A percentile compares a stretch with the other conserved stretches of the same genome.
Evolutionary conservation across 192 early-diverging fungal genomes (phyloP).

Genomic region (Helicostylum pulchrum): DNA sequence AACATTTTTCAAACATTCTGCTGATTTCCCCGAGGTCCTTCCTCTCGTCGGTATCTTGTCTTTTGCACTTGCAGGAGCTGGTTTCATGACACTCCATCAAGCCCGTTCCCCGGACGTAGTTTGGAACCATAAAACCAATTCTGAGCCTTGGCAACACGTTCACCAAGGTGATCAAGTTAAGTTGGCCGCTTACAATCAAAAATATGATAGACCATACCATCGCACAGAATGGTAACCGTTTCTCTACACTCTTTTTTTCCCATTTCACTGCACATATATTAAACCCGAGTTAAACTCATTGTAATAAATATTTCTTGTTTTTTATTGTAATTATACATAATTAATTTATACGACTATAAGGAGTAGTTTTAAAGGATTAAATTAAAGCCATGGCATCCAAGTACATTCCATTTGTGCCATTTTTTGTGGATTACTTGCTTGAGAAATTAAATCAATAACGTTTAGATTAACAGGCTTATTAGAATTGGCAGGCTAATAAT

Average conservation of each 20-base stretch:
- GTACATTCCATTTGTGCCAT: slow-evolving; percentile 92
- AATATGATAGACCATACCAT: slow-evolving; percentile 19
- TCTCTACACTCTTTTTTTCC: not conserved
- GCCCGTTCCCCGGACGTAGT: slow-evolving; percentile 32
- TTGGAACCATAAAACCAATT: slow-evolving; percentile 21
- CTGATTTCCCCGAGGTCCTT: slow-evolving; percentile 23
- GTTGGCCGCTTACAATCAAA: slow-evolving; percentile 16
- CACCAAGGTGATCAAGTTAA: slow-evolving; percentile 21
- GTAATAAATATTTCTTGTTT: not conserved
- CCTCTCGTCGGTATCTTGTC: slow-evolving; percentile 22
- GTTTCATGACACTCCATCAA: slow-evolving; percentile 23
- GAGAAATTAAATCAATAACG: slow-evolving; percentile 85
- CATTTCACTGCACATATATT: too few relatives aligned
- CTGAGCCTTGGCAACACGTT: slow-evolving; percentile 16
- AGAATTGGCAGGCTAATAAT: slow-evolving; percentile 45
- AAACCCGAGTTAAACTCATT: too few relatives aligned
- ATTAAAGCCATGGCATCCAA: slow-evolving; percentile 86
- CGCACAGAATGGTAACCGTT: slow-evolving; percentile 7
- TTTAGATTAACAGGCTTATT: slow-evolving; percentile 74
- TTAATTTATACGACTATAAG: not conserved
- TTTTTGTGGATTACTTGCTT: slow-evolving; percentile 89
- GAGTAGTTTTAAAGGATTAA: not conserved
- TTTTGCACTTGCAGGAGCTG: slow-evolving; percentile 18
- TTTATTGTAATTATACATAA: not conserved
- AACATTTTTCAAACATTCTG: not conserved